Percentiles rank a stretch among this genome's conserved stretches.
phyloP scores from a whole-genome alignment of 495 filamentous ascomycete species.

The Aspergillus olivimuriae region DNA sequence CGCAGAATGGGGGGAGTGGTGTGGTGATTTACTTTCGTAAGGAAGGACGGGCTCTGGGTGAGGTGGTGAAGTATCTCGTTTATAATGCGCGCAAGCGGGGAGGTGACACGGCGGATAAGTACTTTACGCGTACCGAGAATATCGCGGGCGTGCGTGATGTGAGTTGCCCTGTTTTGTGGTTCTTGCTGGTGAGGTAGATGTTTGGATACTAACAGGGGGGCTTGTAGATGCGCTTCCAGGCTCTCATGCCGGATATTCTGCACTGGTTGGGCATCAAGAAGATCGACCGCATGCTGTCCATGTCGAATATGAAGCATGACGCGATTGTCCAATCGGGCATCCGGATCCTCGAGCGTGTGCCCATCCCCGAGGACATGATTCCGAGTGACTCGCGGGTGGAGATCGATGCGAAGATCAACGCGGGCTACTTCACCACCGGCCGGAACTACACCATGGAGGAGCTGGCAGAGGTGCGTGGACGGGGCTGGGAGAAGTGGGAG shows the following conservation, averaged over 20 bases:
- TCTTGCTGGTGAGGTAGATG: not conserved
- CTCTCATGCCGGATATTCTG: slow-evolving; percentile 97
- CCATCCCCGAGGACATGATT: slow-evolving; percentile 91
- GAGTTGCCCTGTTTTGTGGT: slow-evolving; percentile 1
- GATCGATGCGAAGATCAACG: slow-evolving; percentile 98
- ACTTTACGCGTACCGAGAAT: slow-evolving; percentile 94
- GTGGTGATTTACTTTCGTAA: slow-evolving; percentile 99
- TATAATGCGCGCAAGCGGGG: slow-evolving; percentile 88
- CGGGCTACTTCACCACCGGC: slow-evolving; percentile 92
- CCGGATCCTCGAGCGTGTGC: slow-evolving; percentile 85
- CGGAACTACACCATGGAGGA: slow-evolving; percentile 85
- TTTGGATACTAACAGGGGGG: not conserved
- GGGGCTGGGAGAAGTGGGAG: slow-evolving; percentile 82
- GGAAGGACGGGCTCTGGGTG: slow-evolving; percentile 90
- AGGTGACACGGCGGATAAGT: slow-evolving; percentile 86
- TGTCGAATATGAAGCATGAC: slow-evolving; percentile 99
- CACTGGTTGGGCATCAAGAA: slow-evolving; percentile 99
- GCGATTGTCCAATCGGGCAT: slow-evolving; percentile 96
- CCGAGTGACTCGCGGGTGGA: slow-evolving; percentile 93
- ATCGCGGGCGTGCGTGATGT: slow-evolving; percentile 86
- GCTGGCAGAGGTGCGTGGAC: slow-evolving; percentile 74
- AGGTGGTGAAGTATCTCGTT: slow-evolving; percentile 95
- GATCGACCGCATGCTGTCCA: slow-evolving; percentile 97
- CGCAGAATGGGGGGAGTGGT: slow-evolving; percentile 87
- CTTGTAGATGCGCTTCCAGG: slow-evolving; percentile 88